These are phyloP conservation scores for Cercospora brassicicola DNA, from an alignment of 2,329 filamentous ascomycete species.

Conservation along the genomic window DNA sequence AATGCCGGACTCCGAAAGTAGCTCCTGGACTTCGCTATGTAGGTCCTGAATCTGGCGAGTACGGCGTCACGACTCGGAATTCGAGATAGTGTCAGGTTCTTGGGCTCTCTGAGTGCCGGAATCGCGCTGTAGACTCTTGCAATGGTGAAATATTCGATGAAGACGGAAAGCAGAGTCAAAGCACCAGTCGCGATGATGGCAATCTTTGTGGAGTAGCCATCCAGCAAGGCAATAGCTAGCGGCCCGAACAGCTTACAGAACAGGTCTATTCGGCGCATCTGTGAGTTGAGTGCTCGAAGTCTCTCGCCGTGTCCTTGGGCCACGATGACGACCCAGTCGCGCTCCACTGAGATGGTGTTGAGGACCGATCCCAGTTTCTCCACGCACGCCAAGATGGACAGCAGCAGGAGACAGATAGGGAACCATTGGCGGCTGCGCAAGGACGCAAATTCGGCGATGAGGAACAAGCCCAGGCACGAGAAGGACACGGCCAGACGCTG, in stretches of 20 bases:
- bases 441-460: conserved; percentile 12
- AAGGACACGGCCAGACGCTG: conserved; percentile 32
- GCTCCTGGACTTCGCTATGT: conserved; percentile 30
- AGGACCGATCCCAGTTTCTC: conserved; percentile 67
- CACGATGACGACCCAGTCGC: conserved; percentile 60
- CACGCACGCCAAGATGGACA: conserved; percentile 61
- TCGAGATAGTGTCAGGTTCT: neutral
- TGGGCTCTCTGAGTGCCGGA: conserved; percentile 33
- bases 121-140: conserved; percentile 43
- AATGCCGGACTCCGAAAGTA: conserved; percentile 60
- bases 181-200: conserved; percentile 54
- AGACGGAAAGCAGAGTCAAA: conserved; percentile 53
- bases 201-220: conserved; percentile 49
- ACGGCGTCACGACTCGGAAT: conserved; percentile 4
- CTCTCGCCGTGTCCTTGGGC: conserved; percentile 43
- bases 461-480: conserved; percentile 29
- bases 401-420: conserved; percentile 34
- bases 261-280: conserved; percentile 62
- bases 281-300: conserved; percentile 52
- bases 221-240: conserved; percentile 53
- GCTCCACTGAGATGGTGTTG: conserved; percentile 68
- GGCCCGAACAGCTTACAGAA: conserved; percentile 59
- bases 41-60: conserved; percentile 5
- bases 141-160: conserved; percentile 57
- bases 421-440: conserved; percentile 8